phyloP scores from a whole-genome alignment of 306 rosid species.

The Quercus wislizeni region DNA sequence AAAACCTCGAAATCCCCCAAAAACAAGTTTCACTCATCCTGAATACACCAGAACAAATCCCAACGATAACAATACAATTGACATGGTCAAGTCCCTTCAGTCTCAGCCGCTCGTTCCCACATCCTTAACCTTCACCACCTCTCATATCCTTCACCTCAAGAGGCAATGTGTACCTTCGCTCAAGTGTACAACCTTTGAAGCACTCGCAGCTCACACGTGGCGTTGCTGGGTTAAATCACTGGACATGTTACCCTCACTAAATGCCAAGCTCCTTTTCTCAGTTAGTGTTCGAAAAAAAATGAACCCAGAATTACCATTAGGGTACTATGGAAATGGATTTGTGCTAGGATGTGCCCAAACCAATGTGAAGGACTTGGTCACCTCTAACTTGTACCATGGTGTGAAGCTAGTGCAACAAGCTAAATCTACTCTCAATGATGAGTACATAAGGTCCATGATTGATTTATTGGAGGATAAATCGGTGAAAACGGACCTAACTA shows the following conservation, averaged over 20 bases:
- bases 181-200: conserved; percentile 72
- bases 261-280: conserved; percentile 73
- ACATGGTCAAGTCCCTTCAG: conserved; percentile 45
- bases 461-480: conserved; percentile 68
- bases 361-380: conserved; percentile 39
- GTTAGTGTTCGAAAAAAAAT: conserved; percentile 45
- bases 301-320: conserved; percentile 41
- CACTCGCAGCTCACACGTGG: conserved; percentile 84
- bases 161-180: conserved; percentile 58
- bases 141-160: conserved; percentile 51
- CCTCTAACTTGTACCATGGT: conserved; percentile 37
- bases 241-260: conserved; percentile 26
- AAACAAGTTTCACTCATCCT: conserved; percentile 30
- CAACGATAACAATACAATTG: conserved; percentile 8
- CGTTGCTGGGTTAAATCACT: conserved; percentile 73
- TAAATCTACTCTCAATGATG: conserved; percentile 39
- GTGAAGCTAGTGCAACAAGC: conserved; percentile 61
- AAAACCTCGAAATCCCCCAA: conserved; percentile 45
- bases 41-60: conserved; percentile 38
- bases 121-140: conserved; percentile 46
- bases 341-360: conserved; percentile 63
- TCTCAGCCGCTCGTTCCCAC: conserved; percentile 59
- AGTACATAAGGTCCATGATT: conserved; percentile 51
- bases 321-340: conserved; percentile 78
- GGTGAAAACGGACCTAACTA: conserved; percentile 52